phyloP scores from a whole-genome alignment of 2,329 filamentous ascomycete species.

The Fusarium sp. region DNA sequence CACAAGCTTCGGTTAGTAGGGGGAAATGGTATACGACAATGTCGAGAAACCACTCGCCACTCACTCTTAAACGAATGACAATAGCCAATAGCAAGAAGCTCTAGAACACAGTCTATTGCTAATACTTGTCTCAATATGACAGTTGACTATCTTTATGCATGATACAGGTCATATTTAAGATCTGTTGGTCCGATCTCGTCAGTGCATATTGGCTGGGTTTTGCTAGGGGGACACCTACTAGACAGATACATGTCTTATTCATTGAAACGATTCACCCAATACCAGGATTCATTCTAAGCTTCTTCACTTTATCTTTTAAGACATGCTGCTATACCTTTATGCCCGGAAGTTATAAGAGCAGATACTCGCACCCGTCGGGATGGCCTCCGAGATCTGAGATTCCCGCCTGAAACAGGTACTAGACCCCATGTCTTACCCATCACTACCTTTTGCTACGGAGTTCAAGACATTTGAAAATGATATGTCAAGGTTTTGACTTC shows the following conservation, averaged over 20 bases:
- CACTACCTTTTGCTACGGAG: background rate
- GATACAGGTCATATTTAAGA: background rate
- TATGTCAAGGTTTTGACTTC: background rate
- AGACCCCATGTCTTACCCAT: constrained; percentile 28
- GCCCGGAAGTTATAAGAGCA: background rate
- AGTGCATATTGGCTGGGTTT: background rate
- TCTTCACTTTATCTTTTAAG: rapidly evolving
- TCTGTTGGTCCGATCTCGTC: background rate
- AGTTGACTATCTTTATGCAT: background rate
- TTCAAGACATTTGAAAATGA: background rate
- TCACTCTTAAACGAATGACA: background rate
- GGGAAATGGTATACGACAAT: background rate
- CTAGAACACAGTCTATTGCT: background rate
- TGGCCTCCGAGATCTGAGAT: constrained; percentile 37
- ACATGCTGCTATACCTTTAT: background rate
- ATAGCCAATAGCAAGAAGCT: background rate
- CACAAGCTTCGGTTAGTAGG: background rate
- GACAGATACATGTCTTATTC: background rate
- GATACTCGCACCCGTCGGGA: constrained; percentile 20
- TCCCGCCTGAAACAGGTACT: constrained; percentile 34
- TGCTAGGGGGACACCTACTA: background rate
- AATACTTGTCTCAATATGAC: background rate
- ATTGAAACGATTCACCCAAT: rapidly evolving
- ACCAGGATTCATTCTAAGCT: rapidly evolving
- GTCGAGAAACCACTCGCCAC: background rate